Percentiles rank a stretch among this genome's conserved stretches.
phyloP scores from a whole-genome alignment of 768 basidiomycete genomes.

The Mycena polygramma region DNA sequence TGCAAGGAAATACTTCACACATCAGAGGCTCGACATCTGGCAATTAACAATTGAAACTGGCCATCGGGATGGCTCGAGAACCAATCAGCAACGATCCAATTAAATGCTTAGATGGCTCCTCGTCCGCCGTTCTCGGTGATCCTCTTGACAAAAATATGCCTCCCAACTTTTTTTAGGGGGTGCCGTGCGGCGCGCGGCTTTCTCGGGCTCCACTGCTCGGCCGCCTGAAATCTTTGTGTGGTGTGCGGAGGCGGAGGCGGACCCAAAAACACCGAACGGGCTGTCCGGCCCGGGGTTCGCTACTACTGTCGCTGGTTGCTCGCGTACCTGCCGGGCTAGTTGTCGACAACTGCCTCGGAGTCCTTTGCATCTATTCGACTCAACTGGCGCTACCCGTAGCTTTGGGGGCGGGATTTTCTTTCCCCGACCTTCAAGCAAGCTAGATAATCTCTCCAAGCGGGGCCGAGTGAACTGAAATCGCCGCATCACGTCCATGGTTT shows the following conservation, averaged over 20 bases:
- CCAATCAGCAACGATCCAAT: too few species aligned
- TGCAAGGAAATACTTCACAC: too few species aligned
- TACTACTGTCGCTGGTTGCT: too few species aligned
- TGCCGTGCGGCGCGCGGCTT: too few species aligned
- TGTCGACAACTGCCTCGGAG: neutral
- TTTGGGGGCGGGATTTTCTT: neutral
- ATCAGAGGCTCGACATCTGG: too few species aligned
- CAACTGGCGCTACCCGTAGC: too few species aligned
- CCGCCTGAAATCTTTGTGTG: neutral
- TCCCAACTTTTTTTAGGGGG: too few species aligned
- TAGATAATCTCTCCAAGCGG: neutral
- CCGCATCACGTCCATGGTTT: neutral
- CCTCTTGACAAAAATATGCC: neutral
- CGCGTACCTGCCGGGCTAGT: too few species aligned
- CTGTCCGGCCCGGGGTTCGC: neutral
- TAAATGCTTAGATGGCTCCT: too few species aligned
- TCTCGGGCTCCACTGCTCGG: neutral
- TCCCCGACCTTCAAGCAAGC: neutral
- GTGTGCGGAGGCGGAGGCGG: neutral
- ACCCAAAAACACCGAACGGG: neutral
- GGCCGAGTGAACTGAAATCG: constrained; percentile 4
- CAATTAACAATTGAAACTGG: too few species aligned
- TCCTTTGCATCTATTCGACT: too few species aligned
- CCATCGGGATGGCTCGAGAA: too few species aligned
- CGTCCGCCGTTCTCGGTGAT: neutral